Evolutionary conservation across 2,329 filamentous ascomycete genomes (phyloP).

Genomic region (Aspergillus hortae): DNA sequence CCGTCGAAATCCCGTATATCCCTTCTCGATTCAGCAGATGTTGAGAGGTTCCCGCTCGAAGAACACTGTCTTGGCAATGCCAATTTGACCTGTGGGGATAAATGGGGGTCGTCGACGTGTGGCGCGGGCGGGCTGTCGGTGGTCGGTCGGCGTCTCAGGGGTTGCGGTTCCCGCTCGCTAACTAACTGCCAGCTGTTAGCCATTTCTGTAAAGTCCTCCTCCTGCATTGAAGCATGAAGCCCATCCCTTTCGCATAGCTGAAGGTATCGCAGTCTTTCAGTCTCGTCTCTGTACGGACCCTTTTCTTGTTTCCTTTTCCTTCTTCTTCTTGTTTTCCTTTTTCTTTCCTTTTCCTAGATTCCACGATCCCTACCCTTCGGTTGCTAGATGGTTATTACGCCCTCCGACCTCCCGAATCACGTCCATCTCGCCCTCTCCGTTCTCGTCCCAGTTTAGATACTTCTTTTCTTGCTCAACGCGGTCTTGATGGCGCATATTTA

Average conservation of each 20-base stretch:
- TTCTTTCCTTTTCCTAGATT: constrained; percentile 7
- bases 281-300: constrained; percentile 4
- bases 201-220: constrained; percentile 18
- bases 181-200: constrained; percentile 29
- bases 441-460: constrained; percentile 8
- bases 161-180: constrained; percentile 29
- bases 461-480: not conserved
- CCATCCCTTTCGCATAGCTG: constrained; percentile 5
- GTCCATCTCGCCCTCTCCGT: constrained; percentile 16
- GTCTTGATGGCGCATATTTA: constrained; percentile 76
- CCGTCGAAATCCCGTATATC: not conserved
- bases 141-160: constrained; percentile 22
- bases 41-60: not conserved
- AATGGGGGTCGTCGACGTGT: constrained; percentile 15
- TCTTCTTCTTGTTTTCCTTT: constrained; percentile 6
- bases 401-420: not conserved
- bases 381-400: constrained; percentile 26
- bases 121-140: constrained; percentile 19
- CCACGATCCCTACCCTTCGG: constrained; percentile 11
- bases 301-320: constrained; percentile 4
- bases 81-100: constrained; percentile 15
- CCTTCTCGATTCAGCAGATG: too few species aligned
- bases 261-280: constrained; percentile 3
- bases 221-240: constrained; percentile 13
- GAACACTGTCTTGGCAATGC: constrained; percentile 11